Evolutionary conservation across 75 land plant species (phyloP), one percentile per base, ranked within the genome.

Genomic region (Sequoiadendron giganteum): DNA sequence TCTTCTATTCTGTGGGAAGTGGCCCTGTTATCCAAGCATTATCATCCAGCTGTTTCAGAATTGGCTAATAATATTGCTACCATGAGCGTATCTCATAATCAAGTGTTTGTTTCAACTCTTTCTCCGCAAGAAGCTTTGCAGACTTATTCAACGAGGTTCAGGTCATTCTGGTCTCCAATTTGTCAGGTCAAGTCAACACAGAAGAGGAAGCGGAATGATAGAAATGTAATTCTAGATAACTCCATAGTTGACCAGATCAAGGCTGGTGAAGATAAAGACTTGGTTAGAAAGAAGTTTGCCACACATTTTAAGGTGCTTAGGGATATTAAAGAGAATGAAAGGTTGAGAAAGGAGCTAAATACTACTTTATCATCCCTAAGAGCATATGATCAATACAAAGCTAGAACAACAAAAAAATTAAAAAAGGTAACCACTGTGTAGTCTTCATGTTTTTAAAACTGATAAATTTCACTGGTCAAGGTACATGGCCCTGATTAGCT

Each of bases 1-100:
- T 93, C 99, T 68, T 93, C 99, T 21, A 96, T 98, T n/a, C 92
- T 98, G 34, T 98, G 99, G 99, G 99, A 98, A 82, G 85, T 97
- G 5, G 90, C 94, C 84, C 93, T 98, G 58, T 91, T 98, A 47
- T 83, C 91, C 19, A 95, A 91, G 73, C 99, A 98, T 88, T 97
- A 95, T 72, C 94, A 98, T 90, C 99, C 99, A 76, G 88, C 94
- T 56, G 87, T 98, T 49, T 94, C 95, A 19, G 90, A 93, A 84
- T 79, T 96, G 85, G 96, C 99, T 68, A 87, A 95, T 25, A 91
- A 92, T 82, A 96, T 98, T 42, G 79, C 95, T 58, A 90, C 38
- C 93, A 94, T 97, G 95, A 86, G 84, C 77, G 43, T 86, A 40
- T 87, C 88, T 72, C 90, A 89, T 9, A 93, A 85, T 80, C 95